Percentiles rank a stretch among this genome's conserved stretches.
These are phyloP conservation scores for Penicillium sp. DNA, from an alignment of 2,329 filamentous ascomycete species.

Conservation along the genomic window DNA sequence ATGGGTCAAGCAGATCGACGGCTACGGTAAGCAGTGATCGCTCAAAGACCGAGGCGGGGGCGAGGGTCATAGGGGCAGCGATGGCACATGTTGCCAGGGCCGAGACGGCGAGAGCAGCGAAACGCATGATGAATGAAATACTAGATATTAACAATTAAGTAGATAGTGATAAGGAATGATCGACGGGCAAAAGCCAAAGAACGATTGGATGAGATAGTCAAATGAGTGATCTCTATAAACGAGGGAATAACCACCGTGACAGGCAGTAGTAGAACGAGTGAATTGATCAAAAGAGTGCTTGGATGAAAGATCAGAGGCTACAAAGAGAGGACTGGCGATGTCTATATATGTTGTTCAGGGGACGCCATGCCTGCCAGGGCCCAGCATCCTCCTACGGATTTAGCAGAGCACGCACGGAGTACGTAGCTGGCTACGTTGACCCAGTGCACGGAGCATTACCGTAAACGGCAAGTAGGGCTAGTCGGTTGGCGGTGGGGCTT, in stretches of 20 bases:
- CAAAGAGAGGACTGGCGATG: not conserved
- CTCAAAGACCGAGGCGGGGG: constrained; percentile 8
- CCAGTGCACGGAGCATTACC: not conserved
- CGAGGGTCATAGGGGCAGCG: not conserved
- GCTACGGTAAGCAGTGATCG: constrained; percentile 17
- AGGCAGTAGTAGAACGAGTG: not conserved
- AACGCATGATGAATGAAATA: constrained; percentile 12
- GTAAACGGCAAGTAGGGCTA: not conserved
- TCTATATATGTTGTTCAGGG: not conserved
- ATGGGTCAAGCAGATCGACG: constrained; percentile 15
- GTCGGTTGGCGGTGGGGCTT: not conserved
- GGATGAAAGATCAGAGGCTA: not conserved
- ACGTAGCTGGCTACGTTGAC: not conserved
- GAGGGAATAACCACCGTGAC: not conserved
- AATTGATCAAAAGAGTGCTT: not conserved
- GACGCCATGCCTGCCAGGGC: not conserved
- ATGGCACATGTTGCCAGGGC: constrained; percentile 13
- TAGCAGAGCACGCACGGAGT: not conserved
- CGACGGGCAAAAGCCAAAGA: not conserved
- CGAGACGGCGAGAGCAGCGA: constrained; percentile 11
- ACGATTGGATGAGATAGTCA: not conserved
- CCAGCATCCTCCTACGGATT: not conserved
- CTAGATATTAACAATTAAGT: not conserved
- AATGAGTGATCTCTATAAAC: not conserved
- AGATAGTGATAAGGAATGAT: not conserved